A percentile compares a stretch with the other conserved stretches of the same genome.
Evolutionary conservation across 192 early-diverging fungal species (phyloP).

Genomic region (Ambispora gerdemannii): DNA sequence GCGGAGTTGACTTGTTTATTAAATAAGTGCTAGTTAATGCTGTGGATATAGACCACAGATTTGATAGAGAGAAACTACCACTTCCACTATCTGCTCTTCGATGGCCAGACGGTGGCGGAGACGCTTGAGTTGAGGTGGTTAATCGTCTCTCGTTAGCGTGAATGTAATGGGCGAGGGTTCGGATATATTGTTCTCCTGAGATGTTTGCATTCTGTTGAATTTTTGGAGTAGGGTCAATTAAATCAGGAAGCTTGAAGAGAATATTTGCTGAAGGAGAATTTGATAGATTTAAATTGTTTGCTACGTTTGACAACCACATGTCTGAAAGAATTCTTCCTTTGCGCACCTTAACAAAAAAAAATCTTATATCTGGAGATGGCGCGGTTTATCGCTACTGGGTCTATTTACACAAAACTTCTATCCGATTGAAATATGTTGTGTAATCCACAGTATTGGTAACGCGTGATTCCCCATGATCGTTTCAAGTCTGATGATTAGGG

Average conservation of each 20-base stretch:
- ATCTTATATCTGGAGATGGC: too few species aligned
- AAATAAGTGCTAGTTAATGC: slow-evolving; percentile 27
- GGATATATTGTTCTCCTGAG: slow-evolving; percentile 52
- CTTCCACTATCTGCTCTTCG: slow-evolving; percentile 24
- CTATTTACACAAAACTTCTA: too few species aligned
- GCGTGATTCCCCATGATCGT: too few species aligned
- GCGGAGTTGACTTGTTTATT: slow-evolving; percentile 31
- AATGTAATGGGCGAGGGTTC: slow-evolving; percentile 53
- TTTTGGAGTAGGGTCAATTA: background rate
- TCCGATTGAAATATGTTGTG: too few species aligned
- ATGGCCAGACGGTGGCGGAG: slow-evolving; percentile 6
- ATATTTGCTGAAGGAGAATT: background rate
- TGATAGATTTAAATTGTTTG: background rate
- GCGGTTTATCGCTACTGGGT: too few species aligned
- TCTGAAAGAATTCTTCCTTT: background rate
- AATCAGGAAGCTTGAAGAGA: background rate
- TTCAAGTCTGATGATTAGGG: too few species aligned
- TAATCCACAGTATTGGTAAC: too few species aligned
- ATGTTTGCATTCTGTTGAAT: slow-evolving; percentile 16
- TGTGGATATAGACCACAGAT: slow-evolving; percentile 31
- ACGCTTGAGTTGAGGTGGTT: slow-evolving; percentile 11
- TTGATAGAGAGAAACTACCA: slow-evolving; percentile 16
- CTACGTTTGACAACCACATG: background rate
- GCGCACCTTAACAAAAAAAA: too few species aligned
- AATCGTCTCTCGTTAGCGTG: slow-evolving; percentile 50